Evolutionary conservation across 331 rosid genomes (phyloP).

Genomic region (Malus hybrid): DNA sequence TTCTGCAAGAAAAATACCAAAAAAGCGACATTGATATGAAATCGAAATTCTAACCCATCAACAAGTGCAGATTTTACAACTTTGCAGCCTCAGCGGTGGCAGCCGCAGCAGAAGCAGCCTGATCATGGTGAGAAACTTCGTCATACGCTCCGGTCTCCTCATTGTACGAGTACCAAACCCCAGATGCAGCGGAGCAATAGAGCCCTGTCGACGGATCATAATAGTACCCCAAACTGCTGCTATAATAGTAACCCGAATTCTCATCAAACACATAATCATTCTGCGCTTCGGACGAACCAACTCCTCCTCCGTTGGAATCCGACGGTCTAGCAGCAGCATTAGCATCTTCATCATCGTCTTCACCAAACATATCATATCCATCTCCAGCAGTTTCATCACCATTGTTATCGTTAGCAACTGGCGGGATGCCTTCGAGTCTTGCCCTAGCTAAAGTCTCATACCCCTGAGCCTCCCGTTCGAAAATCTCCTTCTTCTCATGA

Average conservation of each 20-base stretch:
- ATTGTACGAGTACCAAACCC: conserved; percentile 75
- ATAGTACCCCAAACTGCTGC: conserved; percentile 20
- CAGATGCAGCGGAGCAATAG: conserved; percentile 72
- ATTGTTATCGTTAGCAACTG: neutral
- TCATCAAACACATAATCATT: conserved; percentile 26
- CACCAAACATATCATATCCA: conserved; percentile 69
- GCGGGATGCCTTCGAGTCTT: conserved; percentile 17
- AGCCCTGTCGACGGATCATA: conserved; percentile 35
- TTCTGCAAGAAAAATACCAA: neutral
- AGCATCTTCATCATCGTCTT: conserved; percentile 50
- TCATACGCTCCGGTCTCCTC: conserved; percentile 56
- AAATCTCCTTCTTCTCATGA: conserved; percentile 13
- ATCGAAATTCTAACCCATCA: neutral
- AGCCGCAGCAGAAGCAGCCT: conserved; percentile 7
- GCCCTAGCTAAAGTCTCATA: conserved; percentile 55
- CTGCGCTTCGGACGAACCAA: neutral
- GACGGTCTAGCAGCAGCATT: neutral
- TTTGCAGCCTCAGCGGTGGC: neutral
- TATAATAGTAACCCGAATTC: conserved; percentile 26
- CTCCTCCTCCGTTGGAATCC: neutral
- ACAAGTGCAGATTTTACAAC: neutral
- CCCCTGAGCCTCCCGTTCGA: conserved; percentile 34
- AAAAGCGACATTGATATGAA: neutral
- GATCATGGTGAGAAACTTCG: conserved; percentile 29
- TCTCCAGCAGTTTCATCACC: conserved; percentile 35